These are phyloP conservation scores for Hansenula lynferdii DNA, from an alignment of 1,139 yeast species.

Conservation along the genomic window DNA sequence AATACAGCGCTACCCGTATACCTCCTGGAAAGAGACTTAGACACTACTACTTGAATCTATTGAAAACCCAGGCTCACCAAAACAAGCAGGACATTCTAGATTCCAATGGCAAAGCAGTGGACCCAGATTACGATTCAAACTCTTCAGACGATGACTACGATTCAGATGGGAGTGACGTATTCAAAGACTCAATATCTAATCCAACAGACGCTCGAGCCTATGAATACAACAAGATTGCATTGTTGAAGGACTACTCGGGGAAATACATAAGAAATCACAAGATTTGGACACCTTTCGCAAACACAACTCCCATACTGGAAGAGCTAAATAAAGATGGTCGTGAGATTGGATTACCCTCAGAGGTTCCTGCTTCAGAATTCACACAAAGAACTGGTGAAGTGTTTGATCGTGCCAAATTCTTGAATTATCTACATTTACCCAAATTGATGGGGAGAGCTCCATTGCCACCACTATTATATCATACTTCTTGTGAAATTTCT, in stretches of 20 bases:
- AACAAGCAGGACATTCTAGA: background rate
- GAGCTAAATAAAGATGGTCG: too few species aligned
- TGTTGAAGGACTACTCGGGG: background rate
- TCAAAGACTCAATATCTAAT: background rate
- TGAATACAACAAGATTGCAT: background rate
- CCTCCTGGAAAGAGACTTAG: background rate
- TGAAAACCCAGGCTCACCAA: background rate
- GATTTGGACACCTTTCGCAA: conserved; percentile 8
- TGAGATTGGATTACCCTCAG: too few species aligned
- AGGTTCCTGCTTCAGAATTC: conserved; percentile 1
- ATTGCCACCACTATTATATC: conserved; percentile 35
- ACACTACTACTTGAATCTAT: background rate
- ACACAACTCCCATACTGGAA: too few species aligned
- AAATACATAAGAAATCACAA: conserved; percentile 7
- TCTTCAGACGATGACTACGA: background rate
- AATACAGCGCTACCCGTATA: background rate
- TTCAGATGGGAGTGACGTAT: background rate
- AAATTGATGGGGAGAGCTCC: conserved; percentile 31
- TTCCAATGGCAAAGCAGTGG: background rate
- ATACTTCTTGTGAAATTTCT: conserved; percentile 31
- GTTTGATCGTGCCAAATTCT: conserved; percentile 8
- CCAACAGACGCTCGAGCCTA: background rate
- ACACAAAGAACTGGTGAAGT: background rate
- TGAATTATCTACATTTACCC: conserved; percentile 25
- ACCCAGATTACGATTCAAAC: background rate